Conservation (phyloP, 345 rosid genomes). For the Eucalyptus pauciflora region DNA sequence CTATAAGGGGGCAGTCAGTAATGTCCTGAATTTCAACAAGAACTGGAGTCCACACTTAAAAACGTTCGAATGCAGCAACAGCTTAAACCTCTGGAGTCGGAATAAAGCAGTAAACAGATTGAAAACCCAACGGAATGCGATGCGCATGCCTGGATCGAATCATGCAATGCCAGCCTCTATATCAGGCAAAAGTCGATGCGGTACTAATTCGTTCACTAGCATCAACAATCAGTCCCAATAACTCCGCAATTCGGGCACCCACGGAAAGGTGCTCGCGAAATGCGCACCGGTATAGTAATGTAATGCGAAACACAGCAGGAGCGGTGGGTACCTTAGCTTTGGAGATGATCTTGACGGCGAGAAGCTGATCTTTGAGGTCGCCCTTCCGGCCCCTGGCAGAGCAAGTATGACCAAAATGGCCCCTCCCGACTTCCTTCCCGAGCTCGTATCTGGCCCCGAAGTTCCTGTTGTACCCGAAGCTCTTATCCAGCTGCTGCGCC, state of each 20-base stretch:
- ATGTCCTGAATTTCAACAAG: not conserved
- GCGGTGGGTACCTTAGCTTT: conserved; percentile 53
- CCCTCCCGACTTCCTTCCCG: conserved; percentile 86
- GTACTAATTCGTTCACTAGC: not conserved
- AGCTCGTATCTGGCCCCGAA: conserved; percentile 70
- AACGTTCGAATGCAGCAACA: not conserved
- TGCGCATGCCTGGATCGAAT: not conserved
- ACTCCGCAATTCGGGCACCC: not conserved
- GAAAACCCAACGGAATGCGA: not conserved
- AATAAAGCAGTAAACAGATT: not conserved
- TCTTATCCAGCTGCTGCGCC: conserved; percentile 57
- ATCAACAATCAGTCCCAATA: not conserved
- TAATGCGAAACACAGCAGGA: not conserved
- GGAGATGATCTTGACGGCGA: conserved; percentile 89
- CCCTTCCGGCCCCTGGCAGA: conserved; percentile 82
- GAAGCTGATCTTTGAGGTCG: conserved; percentile 50
- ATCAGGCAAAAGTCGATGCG: not conserved
- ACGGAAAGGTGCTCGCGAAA: not conserved
- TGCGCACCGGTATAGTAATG: not conserved
- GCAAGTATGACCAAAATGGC: conserved; percentile 97
- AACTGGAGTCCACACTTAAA: not conserved
- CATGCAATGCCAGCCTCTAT: not conserved
- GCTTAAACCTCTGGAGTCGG: not conserved
- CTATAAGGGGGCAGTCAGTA: not conserved
- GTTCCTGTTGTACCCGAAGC: conserved; percentile 69